Evolutionary conservation across 2,329 filamentous ascomycete genomes (phyloP), one percentile per base, ranked within the genome.

Genomic region (Karstenula rhodostoma): DNA sequence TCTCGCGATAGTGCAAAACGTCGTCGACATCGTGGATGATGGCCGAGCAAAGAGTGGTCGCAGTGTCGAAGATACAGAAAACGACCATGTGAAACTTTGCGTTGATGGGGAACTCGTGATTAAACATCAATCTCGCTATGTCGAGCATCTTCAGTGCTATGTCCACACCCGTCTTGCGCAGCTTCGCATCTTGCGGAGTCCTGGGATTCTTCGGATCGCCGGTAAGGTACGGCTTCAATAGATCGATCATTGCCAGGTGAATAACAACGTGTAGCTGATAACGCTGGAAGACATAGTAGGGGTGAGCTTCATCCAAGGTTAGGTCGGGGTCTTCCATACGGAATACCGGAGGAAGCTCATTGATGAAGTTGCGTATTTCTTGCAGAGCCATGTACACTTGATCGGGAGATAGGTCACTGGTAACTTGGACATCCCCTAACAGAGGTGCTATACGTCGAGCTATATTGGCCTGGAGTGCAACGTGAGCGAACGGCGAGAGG

Each of bases 1-100:
- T 77, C 1, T 79, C 72, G 13, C 80, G 79, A 13, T 75, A 76
- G 4, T 79, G 78, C 3, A 85, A 72, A 13, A 69, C 74, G 19
- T 69, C 64, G 32, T 81, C 74, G n/a, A 73, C 67, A 59, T 86
- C 84, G 60, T 86, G 83, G 4, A 85, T 77, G 7, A 86, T 73
- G 2, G 83, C 80, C 0, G 83, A 85, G 71, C 82, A 85, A 4
- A 85, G 68, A 19, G 84, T 74, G 0, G 84, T 82, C 0, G 83
- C 79, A 0, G 82, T 83, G 61, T 86, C 83, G 49, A 86, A 86
- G 33, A 85, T 80, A 46, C 77, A 76, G 58, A 85, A 86, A 0
- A 83, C 73, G 6, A 83, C 79, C 54, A 83, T 78, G 62, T 85
- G 81, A 44, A 83, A 84, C 37, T 82, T 84, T 6, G 80, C 77